Evolutionary conservation across 2,329 filamentous ascomycete genomes (phyloP).

Genomic region (Sphaceloma murrayae): DNA sequence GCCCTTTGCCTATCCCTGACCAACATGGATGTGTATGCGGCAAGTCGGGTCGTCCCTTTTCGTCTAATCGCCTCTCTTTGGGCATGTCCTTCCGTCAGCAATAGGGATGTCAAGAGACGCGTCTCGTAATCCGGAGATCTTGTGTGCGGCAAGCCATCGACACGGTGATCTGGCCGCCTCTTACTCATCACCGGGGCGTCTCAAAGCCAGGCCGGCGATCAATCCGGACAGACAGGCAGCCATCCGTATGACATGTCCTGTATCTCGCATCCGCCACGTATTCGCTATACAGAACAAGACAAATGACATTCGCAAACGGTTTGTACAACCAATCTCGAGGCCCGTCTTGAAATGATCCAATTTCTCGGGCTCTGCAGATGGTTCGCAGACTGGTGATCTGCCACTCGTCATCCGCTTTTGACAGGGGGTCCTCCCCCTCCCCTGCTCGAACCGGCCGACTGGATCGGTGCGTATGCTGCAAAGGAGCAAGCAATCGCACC

Average conservation of each 20-base stretch:
- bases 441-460: conserved; percentile 6
- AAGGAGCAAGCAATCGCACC: conserved; percentile 11
- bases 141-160: conserved; percentile 4
- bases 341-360: conserved; percentile 2
- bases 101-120: conserved; percentile 2
- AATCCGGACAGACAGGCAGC: conserved; percentile 8
- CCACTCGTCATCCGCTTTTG: conserved; percentile 7
- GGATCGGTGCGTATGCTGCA: neutral
- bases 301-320: too few species aligned
- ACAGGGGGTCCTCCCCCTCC: conserved; percentile 10
- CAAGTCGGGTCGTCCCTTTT: conserved; percentile 12
- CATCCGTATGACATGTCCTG: neutral
- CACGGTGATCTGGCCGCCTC: too few species aligned
- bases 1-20: conserved; percentile 3
- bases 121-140: conserved; percentile 3
- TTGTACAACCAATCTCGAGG: neutral
- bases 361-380: conserved; percentile 9
- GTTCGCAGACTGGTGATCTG: conserved; percentile 13
- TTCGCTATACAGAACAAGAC: conserved; percentile 11
- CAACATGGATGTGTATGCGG: conserved; percentile 3
- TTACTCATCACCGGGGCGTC: neutral
- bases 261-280: neutral
- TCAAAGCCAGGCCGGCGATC: conserved; percentile 4
- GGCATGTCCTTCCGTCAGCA: too few species aligned
- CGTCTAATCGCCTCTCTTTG: conserved; percentile 5